Percentiles rank a stretch among this genome's conserved stretches.
Conservation (phyloP, 1,284 basidiomycete species). For the Papiliotrema fonsecae region DNA sequence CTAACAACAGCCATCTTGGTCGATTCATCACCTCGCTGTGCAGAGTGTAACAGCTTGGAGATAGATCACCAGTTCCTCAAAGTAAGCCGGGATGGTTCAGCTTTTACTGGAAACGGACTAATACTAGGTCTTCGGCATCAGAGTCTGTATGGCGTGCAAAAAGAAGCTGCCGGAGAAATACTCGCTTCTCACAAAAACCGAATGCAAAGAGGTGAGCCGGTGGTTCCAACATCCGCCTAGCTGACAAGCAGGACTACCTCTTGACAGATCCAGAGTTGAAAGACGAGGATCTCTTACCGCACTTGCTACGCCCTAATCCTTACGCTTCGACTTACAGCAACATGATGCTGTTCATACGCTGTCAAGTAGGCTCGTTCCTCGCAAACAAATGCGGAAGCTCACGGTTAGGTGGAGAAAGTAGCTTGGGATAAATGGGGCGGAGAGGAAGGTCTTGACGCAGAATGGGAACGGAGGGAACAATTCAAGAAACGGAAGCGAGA, state of each 20-base stretch:
- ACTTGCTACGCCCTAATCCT: slow-evolving; percentile 92
- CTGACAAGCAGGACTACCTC: slow-evolving; percentile 66
- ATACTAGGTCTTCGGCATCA: slow-evolving; percentile 56
- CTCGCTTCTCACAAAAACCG: slow-evolving; percentile 93
- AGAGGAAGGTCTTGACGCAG: slow-evolving; percentile 80
- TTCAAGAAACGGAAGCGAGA: slow-evolving; percentile 89
- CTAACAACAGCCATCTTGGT: slow-evolving; percentile 48
- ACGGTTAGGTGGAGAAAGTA: slow-evolving; percentile 73
- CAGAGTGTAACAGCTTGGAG: slow-evolving; percentile 74
- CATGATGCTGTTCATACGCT: slow-evolving; percentile 98
- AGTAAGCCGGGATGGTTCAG: slow-evolving; percentile 19
- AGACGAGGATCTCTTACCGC: slow-evolving; percentile 86
- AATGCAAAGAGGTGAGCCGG: slow-evolving; percentile 80
- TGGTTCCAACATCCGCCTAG: neutral
- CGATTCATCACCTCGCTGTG: slow-evolving; percentile 70
- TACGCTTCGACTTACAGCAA: slow-evolving; percentile 95
- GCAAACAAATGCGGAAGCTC: neutral
- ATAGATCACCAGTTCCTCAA: slow-evolving; percentile 74
- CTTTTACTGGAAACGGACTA: too few species aligned
- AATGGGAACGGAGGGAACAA: slow-evolving; percentile 71
- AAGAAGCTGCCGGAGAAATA: slow-evolving; percentile 85
- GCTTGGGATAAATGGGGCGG: slow-evolving; percentile 99
- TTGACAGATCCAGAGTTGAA: slow-evolving; percentile 86
- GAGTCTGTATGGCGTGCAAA: slow-evolving; percentile 85
- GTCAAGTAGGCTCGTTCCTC: slow-evolving; percentile 27